Evolutionary conservation across 2,329 filamentous ascomycete species (phyloP).

Genomic region (Teratosphaeria epicoccoides): DNA sequence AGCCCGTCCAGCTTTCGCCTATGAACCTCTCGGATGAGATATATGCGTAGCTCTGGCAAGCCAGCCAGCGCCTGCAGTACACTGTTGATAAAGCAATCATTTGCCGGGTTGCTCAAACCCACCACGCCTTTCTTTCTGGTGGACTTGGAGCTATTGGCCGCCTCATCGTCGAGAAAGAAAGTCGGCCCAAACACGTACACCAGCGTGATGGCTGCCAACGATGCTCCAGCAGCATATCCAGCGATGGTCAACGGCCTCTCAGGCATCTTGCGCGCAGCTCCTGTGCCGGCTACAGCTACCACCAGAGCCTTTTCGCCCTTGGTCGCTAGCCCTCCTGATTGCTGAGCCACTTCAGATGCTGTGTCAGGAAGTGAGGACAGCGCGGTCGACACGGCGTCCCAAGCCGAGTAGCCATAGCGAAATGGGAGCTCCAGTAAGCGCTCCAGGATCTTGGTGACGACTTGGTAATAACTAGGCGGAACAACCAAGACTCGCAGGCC

Average conservation of each 20-base stretch:
- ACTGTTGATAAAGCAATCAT: conserved; percentile 79
- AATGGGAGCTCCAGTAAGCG: background rate
- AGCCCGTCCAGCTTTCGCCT: conserved; percentile 68
- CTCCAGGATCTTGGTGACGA: background rate
- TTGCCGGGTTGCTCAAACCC: conserved; percentile 79
- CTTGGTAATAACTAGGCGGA: background rate
- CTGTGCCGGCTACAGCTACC: conserved; percentile 21
- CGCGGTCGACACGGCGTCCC: conserved; percentile 3
- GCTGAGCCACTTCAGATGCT: conserved; percentile 4
- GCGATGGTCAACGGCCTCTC: conserved; percentile 74
- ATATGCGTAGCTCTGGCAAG: conserved; percentile 75
- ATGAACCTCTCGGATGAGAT: conserved; percentile 85
- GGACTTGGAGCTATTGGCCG: conserved; percentile 44
- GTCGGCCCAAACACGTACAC: conserved; percentile 98
- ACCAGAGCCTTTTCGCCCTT: conserved; percentile 4
- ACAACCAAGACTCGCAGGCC: background rate
- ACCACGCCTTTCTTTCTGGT: conserved; percentile 76
- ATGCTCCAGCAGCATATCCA: conserved; percentile 90
- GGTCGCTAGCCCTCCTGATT: background rate
- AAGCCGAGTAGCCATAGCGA: conserved; percentile 6
- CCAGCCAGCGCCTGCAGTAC: conserved; percentile 88
- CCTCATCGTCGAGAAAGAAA: conserved; percentile 81
- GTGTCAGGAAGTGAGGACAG: background rate
- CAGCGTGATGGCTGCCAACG: conserved; percentile 84
- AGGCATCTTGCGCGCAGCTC: conserved; percentile 47